Evolutionary conservation across 2,329 filamentous ascomycete genomes (phyloP).

Genomic region (Ophiostoma australiae): DNA sequence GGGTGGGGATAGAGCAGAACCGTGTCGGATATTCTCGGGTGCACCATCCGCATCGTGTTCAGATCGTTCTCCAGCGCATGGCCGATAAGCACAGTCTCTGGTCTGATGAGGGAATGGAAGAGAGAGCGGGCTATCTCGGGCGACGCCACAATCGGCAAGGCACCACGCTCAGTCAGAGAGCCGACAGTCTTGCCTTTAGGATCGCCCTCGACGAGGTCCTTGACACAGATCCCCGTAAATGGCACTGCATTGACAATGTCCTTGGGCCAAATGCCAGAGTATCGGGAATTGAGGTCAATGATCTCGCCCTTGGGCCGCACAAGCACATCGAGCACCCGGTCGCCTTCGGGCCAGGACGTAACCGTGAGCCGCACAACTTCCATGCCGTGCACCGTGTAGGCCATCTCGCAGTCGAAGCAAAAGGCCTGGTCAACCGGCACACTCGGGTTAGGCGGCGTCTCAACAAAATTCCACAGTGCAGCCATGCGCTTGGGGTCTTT

Average conservation of each 20-base stretch:
- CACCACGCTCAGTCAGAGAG: slow-evolving; percentile 31
- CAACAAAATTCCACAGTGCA: slow-evolving; percentile 69
- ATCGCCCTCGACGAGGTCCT: not conserved
- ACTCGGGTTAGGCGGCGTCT: slow-evolving; percentile 63
- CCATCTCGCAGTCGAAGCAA: slow-evolving; percentile 96
- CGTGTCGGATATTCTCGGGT: slow-evolving; percentile 29
- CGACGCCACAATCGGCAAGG: slow-evolving; percentile 68
- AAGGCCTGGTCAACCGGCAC: slow-evolving; percentile 57
- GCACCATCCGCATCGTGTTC: slow-evolving; percentile 51
- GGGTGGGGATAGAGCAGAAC: slow-evolving; percentile 67
- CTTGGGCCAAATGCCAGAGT: slow-evolving; percentile 77
- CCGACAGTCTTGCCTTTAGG: slow-evolving; percentile 21
- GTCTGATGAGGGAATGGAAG: slow-evolving; percentile 69
- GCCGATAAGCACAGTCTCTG: slow-evolving; percentile 77
- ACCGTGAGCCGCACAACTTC: slow-evolving; percentile 88
- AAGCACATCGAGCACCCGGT: slow-evolving; percentile 67
- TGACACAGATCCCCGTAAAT: slow-evolving; percentile 37
- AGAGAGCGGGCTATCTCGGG: slow-evolving; percentile 70
- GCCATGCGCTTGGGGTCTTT: slow-evolving; percentile 71
- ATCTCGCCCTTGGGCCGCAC: slow-evolving; percentile 29
- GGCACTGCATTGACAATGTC: slow-evolving; percentile 66
- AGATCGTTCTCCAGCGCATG: slow-evolving; percentile 96
- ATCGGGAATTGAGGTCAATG: slow-evolving; percentile 65
- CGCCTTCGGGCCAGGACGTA: slow-evolving; percentile 76
- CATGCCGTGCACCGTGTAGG: slow-evolving; percentile 81